Evolutionary conservation across 1,284 basidiomycete genomes (phyloP).

Genomic region (Paramarasmius palmivorus): DNA sequence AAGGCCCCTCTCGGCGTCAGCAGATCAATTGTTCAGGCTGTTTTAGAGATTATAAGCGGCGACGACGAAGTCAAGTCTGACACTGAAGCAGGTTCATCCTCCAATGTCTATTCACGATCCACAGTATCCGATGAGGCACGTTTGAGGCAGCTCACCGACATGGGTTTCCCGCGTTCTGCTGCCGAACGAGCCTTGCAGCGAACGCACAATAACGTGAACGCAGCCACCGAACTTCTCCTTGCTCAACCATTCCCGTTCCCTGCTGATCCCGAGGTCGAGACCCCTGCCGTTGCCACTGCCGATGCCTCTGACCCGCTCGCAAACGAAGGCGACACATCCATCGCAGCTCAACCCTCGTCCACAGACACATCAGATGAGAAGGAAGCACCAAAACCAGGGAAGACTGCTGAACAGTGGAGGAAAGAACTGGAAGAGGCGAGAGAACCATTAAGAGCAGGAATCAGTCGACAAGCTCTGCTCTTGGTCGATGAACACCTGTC

Average conservation of each 20-base stretch:
- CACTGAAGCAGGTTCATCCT: constrained; percentile 30
- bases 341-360: constrained; percentile 10
- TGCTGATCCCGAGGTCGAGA: constrained; percentile 51
- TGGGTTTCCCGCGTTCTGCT: constrained; percentile 92
- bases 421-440: constrained; percentile 68
- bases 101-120: constrained; percentile 38
- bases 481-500: constrained; percentile 88
- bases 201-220: constrained; percentile 86
- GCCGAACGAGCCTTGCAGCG: constrained; percentile 84
- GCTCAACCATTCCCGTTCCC: constrained; percentile 80
- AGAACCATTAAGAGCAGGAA: constrained; percentile 63
- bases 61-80: constrained; percentile 76
- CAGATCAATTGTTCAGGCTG: constrained; percentile 73
- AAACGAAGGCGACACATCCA: constrained; percentile 17
- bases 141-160: constrained; percentile 86
- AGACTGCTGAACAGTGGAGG: constrained; percentile 54
- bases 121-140: constrained; percentile 73
- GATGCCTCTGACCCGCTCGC: constrained; percentile 15
- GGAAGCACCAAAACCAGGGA: constrained; percentile 22
- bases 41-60: constrained; percentile 81
- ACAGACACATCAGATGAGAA: constrained; percentile 21
- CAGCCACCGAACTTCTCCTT: constrained; percentile 89
- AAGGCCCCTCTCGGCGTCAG: constrained; percentile 73
- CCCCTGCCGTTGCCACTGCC: constrained; percentile 24
- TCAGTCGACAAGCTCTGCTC: constrained; percentile 70